Conservation (phyloP, 1,284 basidiomycete species). For the Puccinia horiana region DNA sequence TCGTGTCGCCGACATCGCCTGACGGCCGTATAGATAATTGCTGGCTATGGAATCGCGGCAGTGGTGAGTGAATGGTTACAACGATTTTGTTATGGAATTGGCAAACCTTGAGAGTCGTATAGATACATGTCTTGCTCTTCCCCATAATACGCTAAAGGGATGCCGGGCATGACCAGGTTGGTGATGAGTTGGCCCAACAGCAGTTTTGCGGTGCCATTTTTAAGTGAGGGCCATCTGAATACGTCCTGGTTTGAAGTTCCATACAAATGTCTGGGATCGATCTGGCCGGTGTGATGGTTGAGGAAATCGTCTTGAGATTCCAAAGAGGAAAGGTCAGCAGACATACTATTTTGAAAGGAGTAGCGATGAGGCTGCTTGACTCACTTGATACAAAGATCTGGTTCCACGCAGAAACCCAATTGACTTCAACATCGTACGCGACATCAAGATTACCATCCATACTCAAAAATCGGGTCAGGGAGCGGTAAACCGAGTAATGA, state of each 20-base stretch:
- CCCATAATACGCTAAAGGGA: slow-evolving; percentile 66
- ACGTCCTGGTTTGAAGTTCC: slow-evolving; percentile 86
- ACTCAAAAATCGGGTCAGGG: slow-evolving; percentile 77
- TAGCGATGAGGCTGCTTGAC: not conserved
- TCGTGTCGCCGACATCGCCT: slow-evolving; percentile 77
- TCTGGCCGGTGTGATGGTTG: slow-evolving; percentile 67
- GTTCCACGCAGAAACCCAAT: slow-evolving; percentile 84
- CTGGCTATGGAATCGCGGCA: not conserved
- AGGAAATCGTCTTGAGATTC: slow-evolving; percentile 68
- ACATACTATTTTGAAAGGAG: not conserved
- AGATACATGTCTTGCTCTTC: slow-evolving; percentile 50
- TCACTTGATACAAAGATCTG: slow-evolving; percentile 75
- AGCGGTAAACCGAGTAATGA: slow-evolving; percentile 87
- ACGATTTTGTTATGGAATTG: slow-evolving; percentile 65
- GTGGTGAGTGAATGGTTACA: not conserved
- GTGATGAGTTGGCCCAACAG: slow-evolving; percentile 75
- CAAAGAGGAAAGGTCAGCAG: not conserved
- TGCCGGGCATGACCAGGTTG: slow-evolving; percentile 78
- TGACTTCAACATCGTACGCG: slow-evolving; percentile 75
- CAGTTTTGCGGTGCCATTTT: slow-evolving; percentile 75
- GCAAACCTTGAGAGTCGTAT: slow-evolving; percentile 47
- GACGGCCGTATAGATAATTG: slow-evolving; percentile 66
- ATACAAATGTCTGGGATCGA: slow-evolving; percentile 84
- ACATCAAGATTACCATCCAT: slow-evolving; percentile 90
- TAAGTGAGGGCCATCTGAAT: slow-evolving; percentile 82